Evolutionary conservation across 164 flowering plant species (phyloP), one percentile per base, ranked within the genome.

Genomic region (Chimonanthus praecox): DNA sequence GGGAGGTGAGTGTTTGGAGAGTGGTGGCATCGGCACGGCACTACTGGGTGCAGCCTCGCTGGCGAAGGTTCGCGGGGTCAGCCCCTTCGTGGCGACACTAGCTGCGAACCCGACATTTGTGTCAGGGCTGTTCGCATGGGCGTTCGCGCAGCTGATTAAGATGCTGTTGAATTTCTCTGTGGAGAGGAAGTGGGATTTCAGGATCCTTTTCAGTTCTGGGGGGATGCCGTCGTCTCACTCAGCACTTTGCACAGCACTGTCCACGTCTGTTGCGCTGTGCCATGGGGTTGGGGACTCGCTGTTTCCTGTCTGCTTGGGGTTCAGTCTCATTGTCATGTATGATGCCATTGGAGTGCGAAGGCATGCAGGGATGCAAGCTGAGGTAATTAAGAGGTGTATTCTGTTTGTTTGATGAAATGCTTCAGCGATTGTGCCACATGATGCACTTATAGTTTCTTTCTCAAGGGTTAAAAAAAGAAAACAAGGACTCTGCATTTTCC

Each of bases 221-320:
- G 98, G 97, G 7, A 94, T 92, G 98, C 98, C 98, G 3, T 92
- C 97, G 47, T 92, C 97, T 7, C 97, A 92, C 74, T 86, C 97
- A 62, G 96, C 97, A 6, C 71, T 94, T 68, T 94, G 98, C 71
- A 94, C 89, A 49, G 97, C 94, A 3, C 63, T 94, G 78, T 87
- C 98, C 5, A 88, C 98, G 45, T 88, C 98, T 3, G 98, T 94
- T 68, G 98, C 93, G 11, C 77, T 90, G 7, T 92, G 93, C 70
- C 96, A 94, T 72, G 98, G 98, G 7, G 90, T 90, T 2, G 89
- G 91, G 2, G 98, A 90, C 47, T 88, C 97, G 1, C 80, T 92
- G 20, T 94, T 94, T 83, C 94, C 98, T 0, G 98, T 94, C 71
- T 88, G 96, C 77, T 83, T 94, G 86, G 96, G 97, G 71, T 92